Evolutionary conservation across 2,329 filamentous ascomycete species (phyloP).

Genomic region (Sordariomycetes sp.): DNA sequence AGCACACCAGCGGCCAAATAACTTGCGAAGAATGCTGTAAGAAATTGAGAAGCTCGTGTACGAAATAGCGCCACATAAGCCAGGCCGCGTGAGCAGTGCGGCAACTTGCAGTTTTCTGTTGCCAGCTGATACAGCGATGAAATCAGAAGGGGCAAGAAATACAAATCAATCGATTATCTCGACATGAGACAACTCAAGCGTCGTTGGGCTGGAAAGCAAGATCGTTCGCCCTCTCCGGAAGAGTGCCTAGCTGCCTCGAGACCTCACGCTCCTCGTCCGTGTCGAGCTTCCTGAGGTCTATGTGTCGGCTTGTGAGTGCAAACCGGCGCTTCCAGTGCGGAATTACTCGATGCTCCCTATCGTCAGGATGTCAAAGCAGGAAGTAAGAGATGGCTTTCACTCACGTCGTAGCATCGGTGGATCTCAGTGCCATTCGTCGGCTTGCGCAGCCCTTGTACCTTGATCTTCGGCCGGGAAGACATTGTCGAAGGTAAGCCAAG

Average conservation of each 20-base stretch:
- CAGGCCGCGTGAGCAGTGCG: too few species aligned
- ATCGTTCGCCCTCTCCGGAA: constrained; percentile 14
- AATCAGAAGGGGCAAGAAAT: background rate
- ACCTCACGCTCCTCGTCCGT: constrained; percentile 12
- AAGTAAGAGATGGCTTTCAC: background rate
- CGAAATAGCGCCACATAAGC: background rate
- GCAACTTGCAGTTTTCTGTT: too few species aligned
- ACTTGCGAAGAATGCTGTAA: background rate
- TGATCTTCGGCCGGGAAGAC: constrained; percentile 40
- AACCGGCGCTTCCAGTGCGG: constrained; percentile 37
- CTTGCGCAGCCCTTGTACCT: constrained; percentile 9
- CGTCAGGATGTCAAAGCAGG: background rate
- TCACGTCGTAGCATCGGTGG: constrained; percentile 43
- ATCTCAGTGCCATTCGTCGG: constrained; percentile 29
- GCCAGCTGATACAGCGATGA: too few species aligned
- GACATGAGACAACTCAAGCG: background rate
- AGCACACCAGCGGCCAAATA: background rate
- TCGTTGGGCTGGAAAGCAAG: background rate
- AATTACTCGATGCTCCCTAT: constrained; percentile 32
- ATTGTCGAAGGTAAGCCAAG: constrained; percentile 45
- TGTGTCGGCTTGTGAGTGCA: constrained; percentile 40
- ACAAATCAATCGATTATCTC: background rate
- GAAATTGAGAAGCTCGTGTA: too few species aligned
- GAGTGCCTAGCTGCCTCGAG: constrained; percentile 15
- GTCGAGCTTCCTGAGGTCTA: constrained; percentile 28